Base-by-base conservation (phyloP, 2,329 filamentous ascomycete genomes). In the Dactylonectria estremocensis region DNA sequence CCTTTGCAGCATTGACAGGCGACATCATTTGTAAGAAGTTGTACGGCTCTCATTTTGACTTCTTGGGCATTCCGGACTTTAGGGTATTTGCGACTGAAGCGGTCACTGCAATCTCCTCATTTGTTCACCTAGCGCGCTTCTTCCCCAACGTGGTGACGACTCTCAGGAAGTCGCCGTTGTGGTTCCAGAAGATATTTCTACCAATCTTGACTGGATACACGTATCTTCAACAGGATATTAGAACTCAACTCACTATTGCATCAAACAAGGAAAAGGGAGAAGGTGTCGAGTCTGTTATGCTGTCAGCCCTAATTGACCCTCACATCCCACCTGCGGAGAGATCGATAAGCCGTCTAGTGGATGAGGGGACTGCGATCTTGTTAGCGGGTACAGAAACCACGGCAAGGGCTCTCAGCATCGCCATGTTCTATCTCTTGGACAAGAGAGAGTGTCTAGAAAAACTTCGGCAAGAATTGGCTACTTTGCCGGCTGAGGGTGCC, bases 341-440 rank as follows among this genome's bases (percentile, higher is more conserved):
- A 28, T 22, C 56, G 2, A 10, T 40, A 31, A 16, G 28, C 13
- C 56, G 56, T 24, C 6, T 59, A 9, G 28, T 59, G 13, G 35
- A 59, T 18, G 56, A 59, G 24, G 56, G 28, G 20, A 24, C 46
- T 1, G 28, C 48, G 13, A 50, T 59, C 7, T 28, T 48, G 8
- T 24, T 59, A n/a, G 56, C 56, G 2, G 56, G 56, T 9, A 59
- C 56, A 37, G 56, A 59, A 50, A 59, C 56, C 4, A 59, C 56
- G 6, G 46, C 43, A 13, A 50, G 56, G 33, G 45, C 43, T 13
- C 33, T 49, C n/a, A 59, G 56, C 13, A 28, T 59, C n/a, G 46
- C 45, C 13, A 11, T 59, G 31, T 59, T 50, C 45, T 50, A 50
- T 24, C 46, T 59, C 10, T 18, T 59, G 9, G 28, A 50, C 5